Percentiles rank a stretch among this genome's conserved stretches.
Evolutionary conservation across 75 land plant genomes (phyloP).

Genomic region (Pinus taeda): DNA sequence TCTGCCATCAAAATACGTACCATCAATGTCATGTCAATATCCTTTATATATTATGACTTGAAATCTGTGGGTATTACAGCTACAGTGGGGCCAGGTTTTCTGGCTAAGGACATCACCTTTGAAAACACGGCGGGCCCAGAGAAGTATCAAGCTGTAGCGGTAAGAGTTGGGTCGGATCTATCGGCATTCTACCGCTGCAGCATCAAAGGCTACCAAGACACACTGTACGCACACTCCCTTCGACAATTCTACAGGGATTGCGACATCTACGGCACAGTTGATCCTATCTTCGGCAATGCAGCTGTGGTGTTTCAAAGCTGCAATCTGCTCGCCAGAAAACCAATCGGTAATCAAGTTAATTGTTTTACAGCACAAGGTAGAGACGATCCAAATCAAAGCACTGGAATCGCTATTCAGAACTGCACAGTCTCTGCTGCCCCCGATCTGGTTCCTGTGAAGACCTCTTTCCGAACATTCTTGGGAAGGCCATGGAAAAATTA

Average conservation of each 20-base stretch:
- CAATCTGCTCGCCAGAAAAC: constrained; percentile 9
- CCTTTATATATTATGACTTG: too few species aligned
- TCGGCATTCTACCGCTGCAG: constrained; percentile 22
- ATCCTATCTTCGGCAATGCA: constrained; percentile 25
- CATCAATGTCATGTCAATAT: too few species aligned
- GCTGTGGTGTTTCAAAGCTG: constrained; percentile 24
- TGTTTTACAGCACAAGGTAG: constrained; percentile 23
- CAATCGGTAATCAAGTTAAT: constrained; percentile 2
- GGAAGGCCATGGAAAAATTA: constrained; percentile 23
- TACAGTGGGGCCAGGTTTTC: constrained; percentile 9
- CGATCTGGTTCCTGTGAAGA: background rate
- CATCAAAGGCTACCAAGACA: constrained; percentile 26
- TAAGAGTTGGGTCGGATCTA: constrained; percentile 12
- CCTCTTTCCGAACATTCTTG: constrained; percentile 9
- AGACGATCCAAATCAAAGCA: constrained; percentile 10
- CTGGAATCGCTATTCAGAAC: constrained; percentile 25
- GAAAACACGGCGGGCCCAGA: constrained; percentile 26
- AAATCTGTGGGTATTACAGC: background rate
- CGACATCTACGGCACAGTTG: constrained; percentile 23
- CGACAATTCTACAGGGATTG: constrained; percentile 25
- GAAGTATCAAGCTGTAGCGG: constrained; percentile 23
- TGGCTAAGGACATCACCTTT: constrained; percentile 14
- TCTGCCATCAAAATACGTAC: too few species aligned
- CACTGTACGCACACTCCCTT: constrained; percentile 18
- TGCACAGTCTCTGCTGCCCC: constrained; percentile 14